Evolutionary conservation across 495 filamentous ascomycete species (phyloP), one percentile per base, ranked within the genome.

Genomic region (Penicillium daleae): DNA sequence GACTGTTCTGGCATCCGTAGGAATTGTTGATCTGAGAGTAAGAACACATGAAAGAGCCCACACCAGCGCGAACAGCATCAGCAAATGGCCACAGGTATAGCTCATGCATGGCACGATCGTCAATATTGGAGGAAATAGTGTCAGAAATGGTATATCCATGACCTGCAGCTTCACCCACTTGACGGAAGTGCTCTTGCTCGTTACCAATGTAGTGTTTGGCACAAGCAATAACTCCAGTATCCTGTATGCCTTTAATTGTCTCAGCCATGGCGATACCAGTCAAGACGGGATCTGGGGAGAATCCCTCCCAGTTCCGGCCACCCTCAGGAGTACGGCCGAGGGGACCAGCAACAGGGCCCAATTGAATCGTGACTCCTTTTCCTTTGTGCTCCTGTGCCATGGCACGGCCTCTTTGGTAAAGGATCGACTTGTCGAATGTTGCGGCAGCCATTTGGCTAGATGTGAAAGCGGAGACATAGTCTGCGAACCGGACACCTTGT

Each of bases 21-120:
- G 83, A 86, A 40, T 85, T 85, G 66, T 91, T 90, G 33, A 91
- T 55, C 9, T 86, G 81, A 50, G 90, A 83, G 63, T 92, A 92
- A 4, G 86, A 87, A 73, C 88, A 90, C 87, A 91, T 90, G 46
- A 90, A 77, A 49, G 78, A 84, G 1, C 81, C 86, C 4, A 81
- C 83, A 6, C 85, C 82, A 1, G 89, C 87, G 35, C 80, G 81
- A 1, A 89, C 82, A 0, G 87, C 85, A 64, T 91, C 84, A 32
- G 84, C 82, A 71, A 91, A 92, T 0, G 84, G 83, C 92, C 92
- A 96, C 31, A 90, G 77, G 64, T 96, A 96, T 50, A 96, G 72
- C 69, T 96, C 92, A 69, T 93, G 90, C 62, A 92, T 71, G 0
- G 90, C 87, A 48, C 90, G 79, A 69, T 93, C 92, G 66, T 93